Evolutionary conservation across 164 flowering plant genomes (phyloP).

Genomic region (Kingdonia uniflora): DNA sequence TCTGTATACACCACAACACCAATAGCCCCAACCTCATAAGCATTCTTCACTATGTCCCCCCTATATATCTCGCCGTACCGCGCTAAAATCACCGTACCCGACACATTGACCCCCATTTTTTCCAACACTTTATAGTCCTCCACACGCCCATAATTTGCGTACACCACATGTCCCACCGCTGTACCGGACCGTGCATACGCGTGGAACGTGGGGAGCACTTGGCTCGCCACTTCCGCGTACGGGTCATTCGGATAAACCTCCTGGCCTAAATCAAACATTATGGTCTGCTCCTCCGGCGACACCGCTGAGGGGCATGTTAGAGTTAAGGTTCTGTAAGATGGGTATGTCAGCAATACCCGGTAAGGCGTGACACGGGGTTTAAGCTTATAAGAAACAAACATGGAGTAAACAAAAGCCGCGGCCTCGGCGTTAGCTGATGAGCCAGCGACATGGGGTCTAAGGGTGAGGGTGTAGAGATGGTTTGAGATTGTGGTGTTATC

Average conservation of each 20-base stretch:
- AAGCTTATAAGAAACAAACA: slow-evolving; percentile 27
- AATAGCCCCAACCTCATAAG: slow-evolving; percentile 41
- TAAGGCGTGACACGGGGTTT: slow-evolving; percentile 35
- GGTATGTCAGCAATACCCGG: slow-evolving; percentile 43
- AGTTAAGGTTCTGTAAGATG: slow-evolving; percentile 31
- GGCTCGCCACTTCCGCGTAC: slow-evolving; percentile 33
- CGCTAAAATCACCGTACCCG: slow-evolving; percentile 44
- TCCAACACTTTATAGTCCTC: slow-evolving; percentile 39
- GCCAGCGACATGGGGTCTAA: slow-evolving; percentile 61
- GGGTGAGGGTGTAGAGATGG: slow-evolving; percentile 53
- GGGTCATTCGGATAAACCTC: slow-evolving; percentile 41
- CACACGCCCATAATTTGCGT: slow-evolving; percentile 55
- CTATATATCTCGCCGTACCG: slow-evolving; percentile 60
- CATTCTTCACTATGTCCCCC: slow-evolving; percentile 60
- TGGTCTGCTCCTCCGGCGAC: slow-evolving; percentile 10
- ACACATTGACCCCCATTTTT: slow-evolving; percentile 41
- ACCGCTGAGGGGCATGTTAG: slow-evolving; percentile 20
- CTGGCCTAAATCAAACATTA: slow-evolving; percentile 34
- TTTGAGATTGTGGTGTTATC: slow-evolving; percentile 37
- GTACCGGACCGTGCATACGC: slow-evolving; percentile 56
- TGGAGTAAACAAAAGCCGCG: slow-evolving; percentile 46
- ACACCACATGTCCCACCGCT: slow-evolving; percentile 41
- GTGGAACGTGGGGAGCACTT: slow-evolving; percentile 55
- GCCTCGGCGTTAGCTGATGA: slow-evolving; percentile 49
- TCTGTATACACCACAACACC: slow-evolving; percentile 55